A percentile compares a stretch with the other conserved stretches of the same genome.
Evolutionary conservation across 441 rosid genomes (phyloP).

Genomic region (Euphorbia schlechtendalii): DNA sequence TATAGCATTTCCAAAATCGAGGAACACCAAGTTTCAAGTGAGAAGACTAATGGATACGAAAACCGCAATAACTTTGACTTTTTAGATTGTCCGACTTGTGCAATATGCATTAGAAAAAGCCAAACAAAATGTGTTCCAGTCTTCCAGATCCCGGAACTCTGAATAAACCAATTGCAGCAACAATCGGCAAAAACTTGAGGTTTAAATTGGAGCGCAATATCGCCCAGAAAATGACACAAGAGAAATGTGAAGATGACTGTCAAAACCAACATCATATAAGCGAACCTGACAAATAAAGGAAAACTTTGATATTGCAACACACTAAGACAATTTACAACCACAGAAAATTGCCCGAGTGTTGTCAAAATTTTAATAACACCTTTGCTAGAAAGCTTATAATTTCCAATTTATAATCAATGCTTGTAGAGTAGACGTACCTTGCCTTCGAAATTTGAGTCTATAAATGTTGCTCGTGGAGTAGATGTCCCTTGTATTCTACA

Average conservation of each 20-base stretch:
- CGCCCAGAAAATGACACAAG: not conserved
- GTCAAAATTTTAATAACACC: not conserved
- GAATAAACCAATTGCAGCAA: not conserved
- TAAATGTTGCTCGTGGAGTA: constrained; percentile 12
- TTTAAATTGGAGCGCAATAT: too few species aligned
- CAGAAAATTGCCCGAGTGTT: not conserved
- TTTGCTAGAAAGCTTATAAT: not conserved
- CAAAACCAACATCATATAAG: not conserved
- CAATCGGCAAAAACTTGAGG: not conserved
- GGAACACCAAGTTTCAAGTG: not conserved
- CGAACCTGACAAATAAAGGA: not conserved
- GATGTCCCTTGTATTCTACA: constrained; percentile 44
- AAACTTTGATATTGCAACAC: not conserved
- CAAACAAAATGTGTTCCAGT: constrained; percentile 3
- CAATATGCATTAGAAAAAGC: not conserved
- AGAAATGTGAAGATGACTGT: not conserved
- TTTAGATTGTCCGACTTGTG: not conserved
- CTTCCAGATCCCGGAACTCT: not conserved
- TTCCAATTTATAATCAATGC: not conserved
- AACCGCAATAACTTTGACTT: not conserved
- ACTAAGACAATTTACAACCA: not conserved
- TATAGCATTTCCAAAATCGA: not conserved
- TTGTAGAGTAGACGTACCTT: too few species aligned
- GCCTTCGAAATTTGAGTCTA: too few species aligned
- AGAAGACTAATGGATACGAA: not conserved